phyloP scores from a whole-genome alignment of 75 land plant species.

The Pinus tabuliformis region DNA sequence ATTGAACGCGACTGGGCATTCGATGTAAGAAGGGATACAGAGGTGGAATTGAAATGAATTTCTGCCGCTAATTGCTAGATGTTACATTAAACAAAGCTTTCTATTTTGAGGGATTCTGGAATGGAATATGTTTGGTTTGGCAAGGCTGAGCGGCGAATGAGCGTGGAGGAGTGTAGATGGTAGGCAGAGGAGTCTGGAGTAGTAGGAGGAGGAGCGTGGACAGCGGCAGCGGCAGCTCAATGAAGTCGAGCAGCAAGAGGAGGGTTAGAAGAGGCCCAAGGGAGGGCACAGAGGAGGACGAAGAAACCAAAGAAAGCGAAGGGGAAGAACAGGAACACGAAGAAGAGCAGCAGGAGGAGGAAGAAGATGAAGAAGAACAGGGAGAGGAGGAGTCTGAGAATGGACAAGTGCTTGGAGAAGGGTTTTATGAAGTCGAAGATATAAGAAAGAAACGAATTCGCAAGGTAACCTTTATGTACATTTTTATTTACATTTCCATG shows the following conservation, averaged over 20 bases:
- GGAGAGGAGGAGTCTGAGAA: slow-evolving; percentile 10
- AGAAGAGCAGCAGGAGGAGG: slow-evolving; percentile 3
- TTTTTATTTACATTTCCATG: not conserved
- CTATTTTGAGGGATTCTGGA: too few relatives aligned
- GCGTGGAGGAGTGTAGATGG: not conserved
- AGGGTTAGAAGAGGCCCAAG: slow-evolving; percentile 6
- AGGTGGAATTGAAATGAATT: too few relatives aligned
- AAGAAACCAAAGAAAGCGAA: not conserved
- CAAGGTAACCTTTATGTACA: slow-evolving; percentile 28
- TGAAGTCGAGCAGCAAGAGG: slow-evolving; percentile 3
- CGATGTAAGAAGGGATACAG: too few relatives aligned
- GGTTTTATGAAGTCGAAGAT: slow-evolving; percentile 61
- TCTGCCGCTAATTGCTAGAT: too few relatives aligned
- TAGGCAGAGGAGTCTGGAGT: not conserved
- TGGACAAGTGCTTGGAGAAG: slow-evolving; percentile 25
- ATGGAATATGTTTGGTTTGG: too few relatives aligned
- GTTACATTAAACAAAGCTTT: too few relatives aligned
- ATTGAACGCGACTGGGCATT: too few relatives aligned
- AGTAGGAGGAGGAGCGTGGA: not conserved
- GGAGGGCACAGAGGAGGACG: slow-evolving; percentile 4
- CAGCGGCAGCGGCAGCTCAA: not conserved
- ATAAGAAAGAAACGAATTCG: slow-evolving; percentile 53
- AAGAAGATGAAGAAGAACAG: not conserved
- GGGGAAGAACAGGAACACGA: slow-evolving; percentile 14
- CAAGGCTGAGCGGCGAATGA: too few relatives aligned